phyloP scores from a whole-genome alignment of 2,329 filamentous ascomycete species.

The Xylariaceae sp. region DNA sequence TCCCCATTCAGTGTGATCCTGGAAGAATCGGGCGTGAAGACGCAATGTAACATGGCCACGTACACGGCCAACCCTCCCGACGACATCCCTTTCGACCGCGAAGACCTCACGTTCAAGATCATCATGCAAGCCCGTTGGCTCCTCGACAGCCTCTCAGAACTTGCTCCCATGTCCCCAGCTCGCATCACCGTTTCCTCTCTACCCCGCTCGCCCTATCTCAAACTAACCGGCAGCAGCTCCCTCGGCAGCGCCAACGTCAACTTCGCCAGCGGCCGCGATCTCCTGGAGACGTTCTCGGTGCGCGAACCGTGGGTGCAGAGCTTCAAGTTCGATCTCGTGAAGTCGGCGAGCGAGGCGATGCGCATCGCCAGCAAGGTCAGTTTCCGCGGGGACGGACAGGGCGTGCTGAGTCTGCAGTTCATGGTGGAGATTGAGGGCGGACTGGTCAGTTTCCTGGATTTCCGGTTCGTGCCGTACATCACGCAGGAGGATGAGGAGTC shows the following conservation, averaged over 20 bases:
- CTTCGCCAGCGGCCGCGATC: slow-evolving; percentile 57
- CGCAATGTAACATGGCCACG: slow-evolving; percentile 83
- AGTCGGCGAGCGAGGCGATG: slow-evolving; percentile 88
- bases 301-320: slow-evolving; percentile 56
- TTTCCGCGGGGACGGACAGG: slow-evolving; percentile 78
- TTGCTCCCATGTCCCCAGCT: slow-evolving; percentile 64
- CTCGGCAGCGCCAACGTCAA: slow-evolving; percentile 61
- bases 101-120: slow-evolving; percentile 79
- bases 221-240: slow-evolving; percentile 61
- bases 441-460: slow-evolving; percentile 70
- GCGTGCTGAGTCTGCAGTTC: slow-evolving; percentile 90
- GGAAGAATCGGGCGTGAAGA: slow-evolving; percentile 79
- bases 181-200: slow-evolving; percentile 64
- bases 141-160: slow-evolving; percentile 65
- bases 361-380: slow-evolving; percentile 87
- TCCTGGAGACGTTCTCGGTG: slow-evolving; percentile 72
- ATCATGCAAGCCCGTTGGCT: slow-evolving; percentile 81
- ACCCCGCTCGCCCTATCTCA: slow-evolving; percentile 63
- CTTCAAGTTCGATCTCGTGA: slow-evolving; percentile 84
- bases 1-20: slow-evolving; percentile 78
- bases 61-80: slow-evolving; percentile 72
- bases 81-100: slow-evolving; percentile 82
- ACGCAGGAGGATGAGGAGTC: slow-evolving; percentile 54
- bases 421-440: slow-evolving; percentile 82
- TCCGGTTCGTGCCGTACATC: slow-evolving; percentile 71